Evolutionary conservation across 768 basidiomycete species (phyloP).

Genomic region (Amanita brunnescens): DNA sequence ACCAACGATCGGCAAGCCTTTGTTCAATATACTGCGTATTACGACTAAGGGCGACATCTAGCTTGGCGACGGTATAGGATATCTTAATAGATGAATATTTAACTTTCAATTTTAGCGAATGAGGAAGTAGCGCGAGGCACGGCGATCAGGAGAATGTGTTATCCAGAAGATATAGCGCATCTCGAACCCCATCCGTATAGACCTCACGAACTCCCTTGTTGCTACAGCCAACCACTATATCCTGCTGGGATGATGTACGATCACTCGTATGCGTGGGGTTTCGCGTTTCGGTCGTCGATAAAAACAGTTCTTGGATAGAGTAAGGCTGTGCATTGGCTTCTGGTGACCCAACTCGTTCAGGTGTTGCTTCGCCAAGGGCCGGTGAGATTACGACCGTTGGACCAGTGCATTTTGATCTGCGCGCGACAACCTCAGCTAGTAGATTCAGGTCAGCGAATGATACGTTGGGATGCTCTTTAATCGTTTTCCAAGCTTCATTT

Average conservation of each 20-base stretch:
- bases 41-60: too few relatives aligned
- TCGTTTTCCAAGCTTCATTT: constrained; percentile 73
- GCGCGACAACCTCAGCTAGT: constrained; percentile 84
- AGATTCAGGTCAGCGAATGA: constrained; percentile 76
- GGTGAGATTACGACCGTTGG: constrained; percentile 54
- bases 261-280: constrained; percentile 38
- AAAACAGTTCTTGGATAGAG: constrained; percentile 20
- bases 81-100: neutral
- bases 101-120: neutral
- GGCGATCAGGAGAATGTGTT: constrained; percentile 34
- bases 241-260: constrained; percentile 29
- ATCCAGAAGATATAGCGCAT: constrained; percentile 70
- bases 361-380: constrained; percentile 38
- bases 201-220: constrained; percentile 57
- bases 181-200: constrained; percentile 60
- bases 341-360: constrained; percentile 36
- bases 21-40: too few relatives aligned
- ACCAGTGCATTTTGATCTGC: constrained; percentile 69
- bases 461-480: constrained; percentile 86
- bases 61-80: neutral
- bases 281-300: constrained; percentile 42
- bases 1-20: too few relatives aligned
- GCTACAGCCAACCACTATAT: constrained; percentile 56
- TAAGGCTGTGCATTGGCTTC: neutral
- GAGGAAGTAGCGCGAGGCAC: neutral